Percentiles rank a stretch among this genome's conserved stretches.
phyloP scores from a whole-genome alignment of 352 stramenopile genomes.

The Pythium coloratum region DNA sequence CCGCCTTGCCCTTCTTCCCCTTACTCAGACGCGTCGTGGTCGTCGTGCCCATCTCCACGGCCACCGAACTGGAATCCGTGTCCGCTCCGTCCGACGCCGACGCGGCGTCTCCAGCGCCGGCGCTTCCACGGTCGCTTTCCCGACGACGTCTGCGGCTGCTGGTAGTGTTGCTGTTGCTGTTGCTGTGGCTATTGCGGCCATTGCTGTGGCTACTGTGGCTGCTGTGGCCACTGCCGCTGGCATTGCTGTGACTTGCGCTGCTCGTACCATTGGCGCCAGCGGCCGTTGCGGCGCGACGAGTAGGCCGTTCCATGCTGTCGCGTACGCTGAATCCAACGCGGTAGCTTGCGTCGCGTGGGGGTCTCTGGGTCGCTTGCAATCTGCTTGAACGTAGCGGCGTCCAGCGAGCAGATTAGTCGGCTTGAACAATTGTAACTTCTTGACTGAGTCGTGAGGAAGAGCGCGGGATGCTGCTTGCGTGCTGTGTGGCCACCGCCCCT shows the following conservation, averaged over 20 bases:
- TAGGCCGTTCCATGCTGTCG: background rate
- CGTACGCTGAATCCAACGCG: background rate
- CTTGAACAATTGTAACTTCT: background rate
- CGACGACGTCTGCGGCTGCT: slow-evolving; percentile 41
- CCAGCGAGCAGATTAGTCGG: background rate
- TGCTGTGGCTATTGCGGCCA: slow-evolving; percentile 29
- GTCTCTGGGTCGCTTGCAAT: background rate
- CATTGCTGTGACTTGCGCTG: background rate
- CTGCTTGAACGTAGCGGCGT: background rate
- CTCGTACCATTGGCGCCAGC: background rate
- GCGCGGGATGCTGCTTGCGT: background rate
- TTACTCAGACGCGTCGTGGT: background rate
- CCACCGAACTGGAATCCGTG: slow-evolving; percentile 54
- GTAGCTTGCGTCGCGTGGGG: background rate
- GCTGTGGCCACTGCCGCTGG: background rate
- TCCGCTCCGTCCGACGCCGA: slow-evolving; percentile 56
- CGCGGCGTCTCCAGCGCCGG: slow-evolving; percentile 30
- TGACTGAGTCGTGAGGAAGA: background rate
- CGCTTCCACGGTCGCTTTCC: slow-evolving; percentile 30
- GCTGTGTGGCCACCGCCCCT: slow-evolving; percentile 6
- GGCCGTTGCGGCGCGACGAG: background rate
- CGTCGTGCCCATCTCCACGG: slow-evolving; percentile 19
- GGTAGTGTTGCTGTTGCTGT: slow-evolving; percentile 32
- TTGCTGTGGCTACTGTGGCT: background rate
- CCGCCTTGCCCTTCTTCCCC: slow-evolving; percentile 9